A percentile compares a stretch with the other conserved stretches of the same genome.
Conservation (phyloP, 257 asterid genomes). For the Salvia hispanica region DNA sequence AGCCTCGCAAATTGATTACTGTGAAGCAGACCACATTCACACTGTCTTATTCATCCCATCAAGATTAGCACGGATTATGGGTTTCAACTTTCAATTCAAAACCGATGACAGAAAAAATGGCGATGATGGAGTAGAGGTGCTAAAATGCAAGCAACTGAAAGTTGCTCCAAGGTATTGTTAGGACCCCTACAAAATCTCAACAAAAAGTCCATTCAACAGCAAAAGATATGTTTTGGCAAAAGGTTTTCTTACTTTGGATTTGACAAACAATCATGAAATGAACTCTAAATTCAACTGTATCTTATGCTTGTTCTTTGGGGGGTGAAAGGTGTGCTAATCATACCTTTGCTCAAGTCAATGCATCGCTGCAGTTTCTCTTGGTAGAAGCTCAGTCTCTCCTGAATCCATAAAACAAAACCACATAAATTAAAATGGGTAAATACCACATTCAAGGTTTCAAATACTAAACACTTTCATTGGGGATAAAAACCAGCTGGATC, state of each 20-base stretch:
- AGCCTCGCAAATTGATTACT: background rate
- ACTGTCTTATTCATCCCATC: slow-evolving; percentile 14
- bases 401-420: slow-evolving; percentile 27
- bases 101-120: slow-evolving; percentile 9
- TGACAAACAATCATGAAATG: slow-evolving; percentile 5
- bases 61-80: background rate
- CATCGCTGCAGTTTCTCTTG: slow-evolving; percentile 75
- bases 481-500: slow-evolving; percentile 12
- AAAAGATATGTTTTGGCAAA: slow-evolving; percentile 2
- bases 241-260: slow-evolving; percentile 2
- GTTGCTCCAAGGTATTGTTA: background rate
- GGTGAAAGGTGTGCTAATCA: slow-evolving; percentile 19
- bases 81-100: slow-evolving; percentile 2
- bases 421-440: background rate
- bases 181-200: background rate
- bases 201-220: slow-evolving; percentile 24
- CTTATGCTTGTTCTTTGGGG: background rate
- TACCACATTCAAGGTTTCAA: background rate
- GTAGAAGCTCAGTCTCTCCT: slow-evolving; percentile 85
- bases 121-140: background rate
- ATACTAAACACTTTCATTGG: background rate
- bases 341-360: slow-evolving; percentile 77
- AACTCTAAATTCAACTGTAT: background rate
- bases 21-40: background rate
- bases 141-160: background rate